These are phyloP conservation scores for Naumovozyma baii DNA, from an alignment of 805 yeast species.

Conservation along the genomic window DNA sequence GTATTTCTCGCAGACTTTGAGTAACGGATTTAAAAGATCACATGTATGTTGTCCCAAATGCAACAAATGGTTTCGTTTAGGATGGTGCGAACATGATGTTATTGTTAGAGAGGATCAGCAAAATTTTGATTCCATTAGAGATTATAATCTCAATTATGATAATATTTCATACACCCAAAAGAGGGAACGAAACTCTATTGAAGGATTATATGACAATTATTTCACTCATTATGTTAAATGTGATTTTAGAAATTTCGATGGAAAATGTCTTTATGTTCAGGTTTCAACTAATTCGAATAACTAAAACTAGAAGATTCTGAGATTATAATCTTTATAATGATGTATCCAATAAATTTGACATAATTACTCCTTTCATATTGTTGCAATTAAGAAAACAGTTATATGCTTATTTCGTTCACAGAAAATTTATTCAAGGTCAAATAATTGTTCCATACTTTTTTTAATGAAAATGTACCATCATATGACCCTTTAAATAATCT, in stretches of 20 bases:
- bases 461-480: too few relatives aligned
- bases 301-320: background rate
- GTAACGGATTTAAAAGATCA: conserved; percentile 10
- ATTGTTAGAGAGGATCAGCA: conserved; percentile 9
- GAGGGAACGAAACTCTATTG: conserved; percentile 7
- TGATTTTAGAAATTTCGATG: conserved; percentile 4
- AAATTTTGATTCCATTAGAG: conserved; percentile 10
- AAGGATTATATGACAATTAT: conserved; percentile 17
- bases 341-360: too few relatives aligned
- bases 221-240: conserved; percentile 13
- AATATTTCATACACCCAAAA: conserved; percentile 8
- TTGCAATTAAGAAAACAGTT: too few relatives aligned
- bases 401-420: too few relatives aligned
- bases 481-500: too few relatives aligned
- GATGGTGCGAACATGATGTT: conserved; percentile 14
- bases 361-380: too few relatives aligned
- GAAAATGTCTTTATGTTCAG: conserved; percentile 5
- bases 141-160: conserved; percentile 6
- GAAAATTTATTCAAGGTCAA: too few relatives aligned
- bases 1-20: conserved; percentile 8
- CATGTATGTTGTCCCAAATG: conserved; percentile 15
- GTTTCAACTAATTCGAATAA: background rate
- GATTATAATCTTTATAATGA: too few relatives aligned
- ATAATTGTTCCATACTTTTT: too few relatives aligned
- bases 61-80: conserved; percentile 11